Evolutionary conservation across 192 early-diverging fungal genomes (phyloP), one percentile per base, ranked within the genome.

Genomic region (Coemansia sp.): DNA sequence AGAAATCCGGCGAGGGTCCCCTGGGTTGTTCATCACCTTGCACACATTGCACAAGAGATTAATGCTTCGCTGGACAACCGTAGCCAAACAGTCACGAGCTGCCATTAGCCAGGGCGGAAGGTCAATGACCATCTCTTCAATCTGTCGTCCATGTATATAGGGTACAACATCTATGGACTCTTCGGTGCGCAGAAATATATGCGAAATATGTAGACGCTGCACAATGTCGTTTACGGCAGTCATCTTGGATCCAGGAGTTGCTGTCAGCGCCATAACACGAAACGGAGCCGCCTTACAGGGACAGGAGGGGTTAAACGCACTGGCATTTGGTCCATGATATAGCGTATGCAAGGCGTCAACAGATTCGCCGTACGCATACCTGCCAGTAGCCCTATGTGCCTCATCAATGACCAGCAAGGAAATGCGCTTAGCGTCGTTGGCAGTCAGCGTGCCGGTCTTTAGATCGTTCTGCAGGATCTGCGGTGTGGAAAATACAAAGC

Each of bases 381-480:
- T 81, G 6, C 94, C 94, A 1, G 85, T 88, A 5, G 93, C 90
- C 8, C 87, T 72, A 65, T 97, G 94, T 0, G 94, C 94, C 61
- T 97, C 94, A 49, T 97, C 94, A 6, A 95, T 74, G 7, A 97
- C 92, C n/a, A 94, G 16, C 37, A 81, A 80, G 0, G 73, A 64
- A 37, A 96, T 77, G 9, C 84, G 65, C 18, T 79, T 62, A 6
- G 86, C 83, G 11, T 87, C 60, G 11, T 64, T 65, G 9, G 39
- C 21, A 31, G 42, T 84, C 53, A 90, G 90, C 10, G 80, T 82
- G 4, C 81, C 83, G 0, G 69, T 57, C 5, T 81, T 77, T 17
- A 97, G 55, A 56, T 97, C 94, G 62, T 97, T 95, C 28, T 91
- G 83, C 26, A 95, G 64, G 14, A 89, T 82, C 63, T 97, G 91